phyloP scores from a whole-genome alignment of 2,329 filamentous ascomycete species.

The Lachnellula hyalina region DNA sequence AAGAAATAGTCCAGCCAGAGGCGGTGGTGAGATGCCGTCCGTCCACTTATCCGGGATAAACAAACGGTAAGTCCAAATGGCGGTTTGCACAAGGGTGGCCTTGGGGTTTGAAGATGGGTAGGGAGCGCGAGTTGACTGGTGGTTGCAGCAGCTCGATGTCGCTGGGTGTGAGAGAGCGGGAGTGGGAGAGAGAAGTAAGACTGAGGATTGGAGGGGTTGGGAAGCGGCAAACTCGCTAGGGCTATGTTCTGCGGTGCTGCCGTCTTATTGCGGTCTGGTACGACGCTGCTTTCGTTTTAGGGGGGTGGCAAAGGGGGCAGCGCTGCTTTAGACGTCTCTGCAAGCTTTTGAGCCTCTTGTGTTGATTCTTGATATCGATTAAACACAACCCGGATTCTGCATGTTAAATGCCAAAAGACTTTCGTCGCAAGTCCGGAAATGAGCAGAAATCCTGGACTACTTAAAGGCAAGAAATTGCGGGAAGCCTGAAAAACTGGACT shows the following conservation, averaged over 20 bases:
- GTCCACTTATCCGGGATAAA: slow-evolving; percentile 20
- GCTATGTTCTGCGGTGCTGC: background rate
- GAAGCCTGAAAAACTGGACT: slow-evolving; percentile 2
- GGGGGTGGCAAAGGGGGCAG: background rate
- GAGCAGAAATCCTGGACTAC: slow-evolving; percentile 7
- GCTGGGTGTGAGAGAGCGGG: background rate
- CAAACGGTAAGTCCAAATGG: slow-evolving; percentile 18
- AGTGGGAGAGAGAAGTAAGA: slow-evolving; percentile 4
- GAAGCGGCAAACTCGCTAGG: slow-evolving; percentile 5
- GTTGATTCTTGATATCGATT: background rate
- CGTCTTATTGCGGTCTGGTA: slow-evolving; percentile 3
- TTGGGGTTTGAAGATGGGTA: no score
- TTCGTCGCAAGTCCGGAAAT: background rate
- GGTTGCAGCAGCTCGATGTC: slow-evolving; percentile 1
- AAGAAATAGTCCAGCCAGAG: slow-evolving; percentile 24
- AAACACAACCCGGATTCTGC: background rate
- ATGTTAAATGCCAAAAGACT: slow-evolving; percentile 3
- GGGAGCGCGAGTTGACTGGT: slow-evolving; percentile 3
- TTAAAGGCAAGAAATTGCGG: slow-evolving; percentile 5
- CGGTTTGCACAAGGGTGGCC: slow-evolving; percentile 11
- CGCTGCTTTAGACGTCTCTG: background rate
- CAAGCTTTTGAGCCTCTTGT: background rate
- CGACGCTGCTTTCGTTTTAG: slow-evolving; percentile 8
- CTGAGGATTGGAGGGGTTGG: slow-evolving; percentile 4
- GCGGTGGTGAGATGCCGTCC: slow-evolving; percentile 6